These are phyloP conservation scores for Hygrophila difformis DNA, from an alignment of 257 asterid genomes.

Conservation along the genomic window DNA sequence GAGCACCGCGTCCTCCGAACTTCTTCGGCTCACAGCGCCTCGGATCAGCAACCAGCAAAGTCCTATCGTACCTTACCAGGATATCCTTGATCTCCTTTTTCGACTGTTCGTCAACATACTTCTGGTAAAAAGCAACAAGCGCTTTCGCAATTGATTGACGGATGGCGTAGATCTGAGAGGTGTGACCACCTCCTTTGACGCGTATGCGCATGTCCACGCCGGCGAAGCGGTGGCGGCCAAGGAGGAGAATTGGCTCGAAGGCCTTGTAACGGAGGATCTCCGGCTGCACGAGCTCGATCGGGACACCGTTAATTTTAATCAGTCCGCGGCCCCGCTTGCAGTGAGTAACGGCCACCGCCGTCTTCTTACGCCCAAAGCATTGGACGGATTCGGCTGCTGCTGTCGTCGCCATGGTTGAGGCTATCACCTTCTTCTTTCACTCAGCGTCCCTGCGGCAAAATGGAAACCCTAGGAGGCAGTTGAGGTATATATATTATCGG, in stretches of 20 bases:
- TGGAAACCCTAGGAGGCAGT: no score
- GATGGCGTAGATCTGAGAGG: conserved; percentile 75
- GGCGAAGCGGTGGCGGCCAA: conserved; percentile 65
- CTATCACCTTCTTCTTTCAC: not conserved
- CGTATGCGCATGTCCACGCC: conserved; percentile 82
- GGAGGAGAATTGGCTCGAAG: conserved; percentile 62
- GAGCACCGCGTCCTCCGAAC: conserved; percentile 95
- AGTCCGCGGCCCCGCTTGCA: conserved; percentile 67
- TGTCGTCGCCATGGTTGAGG: conserved; percentile 31
- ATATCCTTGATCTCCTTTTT: conserved; percentile 85
- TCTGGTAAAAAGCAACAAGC: conserved; percentile 66
- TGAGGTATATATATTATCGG: no score
- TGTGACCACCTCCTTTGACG: conserved; percentile 72
- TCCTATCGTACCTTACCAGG: conserved; percentile 60
- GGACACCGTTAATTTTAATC: conserved; percentile 70
- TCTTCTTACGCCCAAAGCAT: conserved; percentile 76
- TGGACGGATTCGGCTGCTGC: conserved; percentile 49
- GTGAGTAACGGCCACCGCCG: conserved; percentile 81
- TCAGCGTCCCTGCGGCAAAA: no score
- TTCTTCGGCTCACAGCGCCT: conserved; percentile 85
- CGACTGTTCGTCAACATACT: conserved; percentile 68
- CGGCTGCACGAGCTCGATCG: conserved; percentile 72
- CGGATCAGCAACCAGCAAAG: conserved; percentile 80
- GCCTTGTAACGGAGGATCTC: conserved; percentile 79
- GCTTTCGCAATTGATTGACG: conserved; percentile 77